phyloP scores from a whole-genome alignment of 768 basidiomycete species.

The Brasilioporus rufonigricans region DNA sequence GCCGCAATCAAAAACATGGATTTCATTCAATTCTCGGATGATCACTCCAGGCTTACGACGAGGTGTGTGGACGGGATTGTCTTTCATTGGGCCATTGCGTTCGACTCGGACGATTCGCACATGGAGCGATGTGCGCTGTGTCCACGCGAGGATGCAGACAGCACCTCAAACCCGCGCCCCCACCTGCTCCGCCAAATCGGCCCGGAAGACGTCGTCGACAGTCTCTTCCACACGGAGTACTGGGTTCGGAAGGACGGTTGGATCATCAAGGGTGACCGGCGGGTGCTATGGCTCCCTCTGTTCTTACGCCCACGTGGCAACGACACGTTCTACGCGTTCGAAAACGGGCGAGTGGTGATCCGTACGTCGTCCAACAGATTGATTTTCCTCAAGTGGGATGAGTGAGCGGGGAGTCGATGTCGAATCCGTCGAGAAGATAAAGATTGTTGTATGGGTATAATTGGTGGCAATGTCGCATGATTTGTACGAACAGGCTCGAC shows the following conservation, averaged over 20 bases:
- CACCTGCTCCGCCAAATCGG: conserved; percentile 10
- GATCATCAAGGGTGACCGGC: conserved; percentile 16
- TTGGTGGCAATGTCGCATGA: too few species aligned
- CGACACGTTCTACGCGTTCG: conserved; percentile 6
- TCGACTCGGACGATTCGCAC: neutral
- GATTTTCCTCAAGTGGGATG: conserved; percentile 3
- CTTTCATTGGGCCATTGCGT: conserved; percentile 6
- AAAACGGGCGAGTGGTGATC: conserved; percentile 6
- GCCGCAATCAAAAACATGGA: conserved; percentile 1
- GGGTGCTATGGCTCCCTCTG: conserved; percentile 15
- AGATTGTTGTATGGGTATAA: too few species aligned
- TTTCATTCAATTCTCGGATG: conserved; percentile 10
- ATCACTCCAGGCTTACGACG: conserved; percentile 2
- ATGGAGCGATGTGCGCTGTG: neutral
- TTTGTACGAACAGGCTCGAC: too few species aligned
- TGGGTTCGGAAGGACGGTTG: conserved; percentile 20
- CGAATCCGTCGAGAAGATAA: neutral
- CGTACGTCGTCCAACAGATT: neutral
- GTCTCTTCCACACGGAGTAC: conserved; percentile 6
- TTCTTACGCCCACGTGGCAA: conserved; percentile 1
- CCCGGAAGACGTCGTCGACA: conserved; percentile 7
- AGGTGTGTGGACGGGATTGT: conserved; percentile 12
- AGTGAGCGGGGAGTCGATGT: neutral
- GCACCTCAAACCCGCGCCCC: neutral
- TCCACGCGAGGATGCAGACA: neutral